Base-by-base conservation (phyloP, 768 basidiomycete genomes). In the Zangia roseola region DNA sequence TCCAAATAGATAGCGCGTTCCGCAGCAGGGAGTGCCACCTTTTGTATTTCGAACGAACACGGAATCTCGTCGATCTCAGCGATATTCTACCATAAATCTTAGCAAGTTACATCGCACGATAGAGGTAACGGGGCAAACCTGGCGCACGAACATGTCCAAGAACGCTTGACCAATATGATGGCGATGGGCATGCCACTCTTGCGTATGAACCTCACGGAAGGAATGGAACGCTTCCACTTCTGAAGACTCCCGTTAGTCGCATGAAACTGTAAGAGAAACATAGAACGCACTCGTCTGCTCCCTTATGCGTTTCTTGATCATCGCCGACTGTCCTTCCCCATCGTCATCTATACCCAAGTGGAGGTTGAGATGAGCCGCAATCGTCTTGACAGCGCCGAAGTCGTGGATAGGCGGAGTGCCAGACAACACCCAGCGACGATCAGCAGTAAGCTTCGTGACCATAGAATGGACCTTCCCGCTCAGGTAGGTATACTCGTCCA, bases 21-120 rank as follows among this genome's bases (percentile, higher is more conserved):
- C 0, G 94, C 91, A 6, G 94, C 92, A 12, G 94, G 94, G 9
- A 95, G 82, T 36, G 79, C 69, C 21, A 95, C 81, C 23, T 74
- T 72, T 56, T 84, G 75, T 24, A 84, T 69, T 47, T 86, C 73
- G 50, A 76, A 78, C 0, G 77, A 77, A 71, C 84, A 91, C 2
- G 88, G 88, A 48, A 97, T 97, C 69, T 97, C 94, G 52, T 94
- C 93, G 47, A 97, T 97, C 70, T 97, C 94, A 9, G 94, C 93
- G 43, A 94, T 84, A 60, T 97, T 97, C 87, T 97, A 57, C 16
- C 26, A 40, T 10, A 19, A 9, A 23, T 53, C 26, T 53, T 16
- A 58, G 49, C 43, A 57, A 59, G 43, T 37, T 26, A 26, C 6
- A 25, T 34, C 40, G 49, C 45, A 21, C 16, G 10, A 25, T 2